A percentile compares a stretch with the other conserved stretches of the same genome.
Evolutionary conservation across 2,329 filamentous ascomycete species (phyloP).

Genomic region (Colletotrichum tamarilloi): DNA sequence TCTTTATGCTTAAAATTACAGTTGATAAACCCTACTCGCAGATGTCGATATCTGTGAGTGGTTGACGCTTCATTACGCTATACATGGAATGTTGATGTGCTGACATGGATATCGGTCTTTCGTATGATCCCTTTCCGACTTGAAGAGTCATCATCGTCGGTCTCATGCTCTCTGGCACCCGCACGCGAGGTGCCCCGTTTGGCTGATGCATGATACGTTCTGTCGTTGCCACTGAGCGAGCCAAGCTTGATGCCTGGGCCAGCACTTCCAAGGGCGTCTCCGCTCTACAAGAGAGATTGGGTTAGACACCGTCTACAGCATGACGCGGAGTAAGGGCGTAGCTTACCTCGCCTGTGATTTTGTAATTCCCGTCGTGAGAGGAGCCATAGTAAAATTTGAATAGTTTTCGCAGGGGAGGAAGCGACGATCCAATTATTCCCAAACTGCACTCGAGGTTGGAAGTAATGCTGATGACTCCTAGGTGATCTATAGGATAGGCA

Average conservation of each 20-base stretch:
- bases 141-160: slow-evolving; percentile 19
- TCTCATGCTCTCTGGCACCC: neutral
- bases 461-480: slow-evolving; percentile 11
- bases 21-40: no score
- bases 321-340: no score
- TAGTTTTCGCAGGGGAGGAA: slow-evolving; percentile 3
- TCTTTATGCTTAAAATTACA: no score
- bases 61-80: neutral
- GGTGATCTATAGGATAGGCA: neutral
- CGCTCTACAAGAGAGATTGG: neutral
- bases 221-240: slow-evolving; percentile 9
- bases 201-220: slow-evolving; percentile 5
- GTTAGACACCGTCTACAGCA: neutral
- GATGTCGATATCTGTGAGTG: no score
- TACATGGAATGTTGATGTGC: neutral
- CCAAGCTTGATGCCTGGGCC: slow-evolving; percentile 25
- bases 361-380: slow-evolving; percentile 1
- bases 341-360: slow-evolving; percentile 10
- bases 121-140: slow-evolving; percentile 21
- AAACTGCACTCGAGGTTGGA: slow-evolving; percentile 10
- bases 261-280: slow-evolving; percentile 12
- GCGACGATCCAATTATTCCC: slow-evolving; percentile 17
- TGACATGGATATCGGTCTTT: slow-evolving; percentile 2
- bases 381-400: slow-evolving; percentile 23
- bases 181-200: neutral